Conservation (phyloP, 495 filamentous ascomycete genomes). For the Chaetomidium leptoderma region DNA sequence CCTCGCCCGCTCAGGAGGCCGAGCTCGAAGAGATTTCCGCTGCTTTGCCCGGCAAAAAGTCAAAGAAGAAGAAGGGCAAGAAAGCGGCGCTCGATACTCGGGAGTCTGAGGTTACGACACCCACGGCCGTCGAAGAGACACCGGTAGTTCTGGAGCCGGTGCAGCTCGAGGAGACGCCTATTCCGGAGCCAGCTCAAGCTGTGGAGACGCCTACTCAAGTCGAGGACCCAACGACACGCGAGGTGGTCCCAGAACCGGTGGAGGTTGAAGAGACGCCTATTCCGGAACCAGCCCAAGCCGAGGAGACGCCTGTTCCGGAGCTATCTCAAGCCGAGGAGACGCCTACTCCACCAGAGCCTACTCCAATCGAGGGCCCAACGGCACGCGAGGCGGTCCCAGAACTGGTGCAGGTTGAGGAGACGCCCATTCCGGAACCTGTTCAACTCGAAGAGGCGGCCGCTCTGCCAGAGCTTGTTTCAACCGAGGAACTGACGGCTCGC, state of each 20-base stretch:
- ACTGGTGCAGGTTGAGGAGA: background rate
- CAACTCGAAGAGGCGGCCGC: background rate
- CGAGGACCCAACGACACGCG: background rate
- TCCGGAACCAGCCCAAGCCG: background rate
- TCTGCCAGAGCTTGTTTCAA: background rate
- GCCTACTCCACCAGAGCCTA: background rate
- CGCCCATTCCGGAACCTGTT: background rate
- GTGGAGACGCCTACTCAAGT: too few relatives aligned
- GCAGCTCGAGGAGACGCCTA: constrained; percentile 23
- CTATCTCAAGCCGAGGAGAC: background rate
- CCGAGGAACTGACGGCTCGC: background rate
- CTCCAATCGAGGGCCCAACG: background rate
- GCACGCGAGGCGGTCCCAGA: too few relatives aligned
- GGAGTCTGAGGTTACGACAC: background rate
- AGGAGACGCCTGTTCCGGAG: background rate
- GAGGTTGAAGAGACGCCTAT: background rate
- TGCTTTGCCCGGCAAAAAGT: constrained; percentile 16
- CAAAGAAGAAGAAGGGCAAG: constrained; percentile 28
- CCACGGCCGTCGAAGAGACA: background rate
- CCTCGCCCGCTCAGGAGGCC: background rate
- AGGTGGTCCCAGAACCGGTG: too few relatives aligned
- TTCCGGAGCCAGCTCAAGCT: too few relatives aligned
- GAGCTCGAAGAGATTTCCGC: constrained; percentile 1
- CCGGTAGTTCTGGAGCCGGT: background rate
- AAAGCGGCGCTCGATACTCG: constrained; percentile 19